Conservation (phyloP, 768 basidiomycete genomes). For the Pisolithus orientalis region DNA sequence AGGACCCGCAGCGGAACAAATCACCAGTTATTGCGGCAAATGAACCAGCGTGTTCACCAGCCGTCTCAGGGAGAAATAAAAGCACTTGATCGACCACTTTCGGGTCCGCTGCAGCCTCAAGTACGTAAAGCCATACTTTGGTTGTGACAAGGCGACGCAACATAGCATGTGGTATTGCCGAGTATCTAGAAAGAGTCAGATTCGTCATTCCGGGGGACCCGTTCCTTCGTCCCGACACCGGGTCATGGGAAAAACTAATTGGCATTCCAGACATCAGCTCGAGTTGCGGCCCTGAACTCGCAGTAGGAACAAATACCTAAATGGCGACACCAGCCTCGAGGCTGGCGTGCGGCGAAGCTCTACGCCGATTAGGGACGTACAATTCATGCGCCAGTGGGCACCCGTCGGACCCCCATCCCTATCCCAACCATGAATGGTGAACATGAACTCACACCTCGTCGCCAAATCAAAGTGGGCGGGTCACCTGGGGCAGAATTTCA, state of each 20-base stretch:
- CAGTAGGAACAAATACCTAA: conserved; percentile 27
- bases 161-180: neutral
- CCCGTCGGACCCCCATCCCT: conserved; percentile 21
- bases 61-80: neutral
- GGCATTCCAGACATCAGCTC: conserved; percentile 8
- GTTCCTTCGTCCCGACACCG: conserved; percentile 10
- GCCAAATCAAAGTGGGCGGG: conserved; percentile 5
- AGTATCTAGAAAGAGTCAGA: neutral
- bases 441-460: conserved; percentile 9
- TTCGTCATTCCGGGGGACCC: neutral
- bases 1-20: neutral
- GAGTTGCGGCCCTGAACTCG: conserved; percentile 25
- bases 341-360: conserved; percentile 25
- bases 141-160: neutral
- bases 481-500: conserved; percentile 5
- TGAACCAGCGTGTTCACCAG: neutral
- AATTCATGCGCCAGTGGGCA: conserved; percentile 23
- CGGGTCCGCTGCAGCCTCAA: conserved; percentile 18
- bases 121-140: conserved; percentile 4
- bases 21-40: neutral
- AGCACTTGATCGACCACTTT: conserved; percentile 11
- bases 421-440: conserved; percentile 16
- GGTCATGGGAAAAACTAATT: conserved; percentile 7
- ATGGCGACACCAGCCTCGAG: conserved; percentile 25
- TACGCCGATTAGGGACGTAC: conserved; percentile 19